Evolutionary conservation across 305 asterid species (phyloP), one percentile per base, ranked within the genome.

Genomic region (Coffea humblotiana): DNA sequence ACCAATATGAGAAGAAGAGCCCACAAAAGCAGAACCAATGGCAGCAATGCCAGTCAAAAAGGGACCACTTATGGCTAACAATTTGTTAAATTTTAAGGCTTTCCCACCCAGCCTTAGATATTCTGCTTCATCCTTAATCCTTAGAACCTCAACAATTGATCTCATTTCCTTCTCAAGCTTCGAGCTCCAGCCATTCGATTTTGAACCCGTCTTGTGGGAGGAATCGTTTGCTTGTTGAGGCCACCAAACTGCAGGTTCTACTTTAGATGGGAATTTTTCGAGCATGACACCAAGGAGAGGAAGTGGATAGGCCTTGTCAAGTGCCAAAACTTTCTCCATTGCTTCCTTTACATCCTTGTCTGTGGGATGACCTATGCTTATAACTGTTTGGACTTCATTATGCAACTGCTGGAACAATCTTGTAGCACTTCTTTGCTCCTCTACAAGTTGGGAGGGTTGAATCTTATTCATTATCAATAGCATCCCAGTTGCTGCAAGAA

Each of bases 381-480:
- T 25, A 27, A 78, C 68, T 21, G 86, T 82, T 60, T 82, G 65
- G 0, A 86, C 82, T 60, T 89, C 80, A 52, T 75, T 66, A 15
- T 77, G 77, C 14, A 89, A 77, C 32, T 85, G 84, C 61, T 77
- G 80, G 51, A 89, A 86, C 54, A 89, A 58, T 47, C 90, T 85
- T 4, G 84, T 23, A 0, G 90, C 90, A 37, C 77, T 88, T 16
- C 90, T 73, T 74, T 89, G 91, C 77, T 89, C 91, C 52, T 89
- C 92, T 23, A 78, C 92, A 0, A 89, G 88, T 71, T 89, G 93
- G 6, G 93, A 88, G 35, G 92, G 92, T 77, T 88, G 92, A 37
- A 88, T 84, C 75, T 89, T 86, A 82, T 89, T 89, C 65, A 88
- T 81, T 61, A 81, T 77, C 68, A 52, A 14, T 70, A 86, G 27